Base-by-base conservation (phyloP, 1,139 yeast genomes). In the Saccharomycopsis hybrid region DNA sequence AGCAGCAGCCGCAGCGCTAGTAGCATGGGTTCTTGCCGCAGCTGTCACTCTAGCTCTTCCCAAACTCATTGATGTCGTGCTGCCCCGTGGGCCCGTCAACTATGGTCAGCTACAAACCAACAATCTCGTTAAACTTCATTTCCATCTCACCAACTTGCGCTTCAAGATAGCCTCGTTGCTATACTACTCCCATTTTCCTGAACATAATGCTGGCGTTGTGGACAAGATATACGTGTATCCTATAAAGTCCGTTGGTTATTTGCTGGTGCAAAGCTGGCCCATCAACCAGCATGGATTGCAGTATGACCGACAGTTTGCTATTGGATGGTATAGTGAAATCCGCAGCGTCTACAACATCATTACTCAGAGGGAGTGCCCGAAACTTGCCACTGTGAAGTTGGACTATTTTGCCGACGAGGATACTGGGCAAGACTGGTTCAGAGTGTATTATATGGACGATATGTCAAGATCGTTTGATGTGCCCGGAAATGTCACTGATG, bases 261-360 rank as follows among this genome's bases (percentile, higher is more conserved):
- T 72, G 28, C 56, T 58, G n/a, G 65, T 69, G 11, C 50, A 60
- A 1, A 59, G 62, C 43, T 65, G 71, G 63, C 63, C 61, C 32
- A 55, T 73, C 29, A 67, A 64, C 51, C 62, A 60, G 46, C 57
- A 61, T 54, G 77, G 78, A 1, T 62, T 73, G 51, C 66, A 64
- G 56, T 59, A 69, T 48, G 78, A 73, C 55, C 61, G 78, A 18
- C 65, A 65, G 54, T 72, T 62, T 55, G 66, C 69, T 66, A 56
- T 72, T 32, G 69, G 68, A 1, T 51, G 25, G 5, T 60, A 56
- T 52, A 58, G 61, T 42, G 61, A 62, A 2, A 59, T 63, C 33
- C 47, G 49, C n/a, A 52, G 56, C 5, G 41, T 47, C 3, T 69
- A 64, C 55, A 57, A 58, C 31, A 60, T 68, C 3, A 41, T 70